These are phyloP conservation scores for Phaeosphaeriaceae sp. DNA, from an alignment of 2,329 filamentous ascomycete species.

Conservation along the genomic window DNA sequence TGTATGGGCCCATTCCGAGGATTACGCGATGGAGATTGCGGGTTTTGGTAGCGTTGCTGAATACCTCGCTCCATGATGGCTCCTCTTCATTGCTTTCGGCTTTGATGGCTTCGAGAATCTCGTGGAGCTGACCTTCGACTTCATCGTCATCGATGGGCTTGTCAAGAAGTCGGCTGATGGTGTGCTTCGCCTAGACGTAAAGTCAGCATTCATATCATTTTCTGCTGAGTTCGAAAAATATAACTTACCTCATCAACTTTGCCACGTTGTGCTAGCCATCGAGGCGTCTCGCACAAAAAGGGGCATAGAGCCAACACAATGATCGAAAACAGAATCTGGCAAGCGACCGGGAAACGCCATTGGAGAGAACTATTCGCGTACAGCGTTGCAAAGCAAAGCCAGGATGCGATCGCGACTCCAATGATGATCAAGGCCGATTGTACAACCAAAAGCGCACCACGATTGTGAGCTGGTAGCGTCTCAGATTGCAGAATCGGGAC, in stretches of 20 bases:
- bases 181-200: conserved; percentile 13
- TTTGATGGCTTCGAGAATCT: conserved; percentile 42
- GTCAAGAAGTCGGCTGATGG: conserved; percentile 41
- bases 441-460: conserved; percentile 19
- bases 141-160: conserved; percentile 38
- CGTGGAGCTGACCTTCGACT: conserved; percentile 45
- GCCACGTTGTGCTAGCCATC: conserved; percentile 46
- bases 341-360: conserved; percentile 57
- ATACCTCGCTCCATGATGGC: conserved; percentile 45
- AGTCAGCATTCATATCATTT: neutral
- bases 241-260: conserved; percentile 29
- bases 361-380: conserved; percentile 19
- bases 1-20: conserved; percentile 48
- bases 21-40: conserved; percentile 46
- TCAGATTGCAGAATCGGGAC: conserved; percentile 54
- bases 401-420: conserved; percentile 21
- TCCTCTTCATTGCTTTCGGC: conserved; percentile 39
- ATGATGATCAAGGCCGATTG: conserved; percentile 24
- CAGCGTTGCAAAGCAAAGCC: conserved; percentile 20
- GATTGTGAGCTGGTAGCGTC: conserved; percentile 31
- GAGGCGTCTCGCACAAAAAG: conserved; percentile 47
- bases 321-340: conserved; percentile 63
- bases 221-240: no score
- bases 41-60: conserved; percentile 44
- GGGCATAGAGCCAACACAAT: conserved; percentile 58